Evolutionary conservation across 2,329 filamentous ascomycete genomes (phyloP), one percentile per base, ranked within the genome.

Genomic region (Talaromyces sp.): DNA sequence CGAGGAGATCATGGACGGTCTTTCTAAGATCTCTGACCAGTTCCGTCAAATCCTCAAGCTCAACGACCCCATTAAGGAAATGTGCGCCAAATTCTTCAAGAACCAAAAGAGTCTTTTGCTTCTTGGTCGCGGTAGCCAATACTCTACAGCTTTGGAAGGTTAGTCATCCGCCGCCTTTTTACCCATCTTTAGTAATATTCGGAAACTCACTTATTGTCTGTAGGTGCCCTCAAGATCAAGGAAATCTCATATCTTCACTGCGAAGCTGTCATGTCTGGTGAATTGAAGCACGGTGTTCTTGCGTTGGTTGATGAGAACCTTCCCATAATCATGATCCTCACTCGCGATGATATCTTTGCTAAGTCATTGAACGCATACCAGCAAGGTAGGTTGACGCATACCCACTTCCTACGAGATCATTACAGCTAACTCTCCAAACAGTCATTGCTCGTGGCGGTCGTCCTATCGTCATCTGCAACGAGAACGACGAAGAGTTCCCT

Each of bases 351-450:
- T 73, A 90, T 99, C 75, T 99, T 99, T 84, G 90, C 90, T 79
- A 99, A 99, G 85, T 98, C 95, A n/a, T 86, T 99, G 75, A 99
- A 99, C 80, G 95, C 95, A 74, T 99, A 98, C 81, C 95, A 99
- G 83, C 95, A 99, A 85, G 89, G 90, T 91, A 84, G 77, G 85
- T 43, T 41, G 6, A 19, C 9, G 43, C 10, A 15, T 37, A 22
- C 19, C 15, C 8, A 25, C 17, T 25, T 43, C 47, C 10, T 25
- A 33, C 49, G n/a, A 13, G 37, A 43, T 50, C 25, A 41, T 41
- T 1, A 19, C 35, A 35, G 25, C 76, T 79, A 71, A 79, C 68
- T 67, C n/a, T 25, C 33, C 9, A 62, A 9, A 66, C 52, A 92
- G 95, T 99, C 75, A 94, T 97, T 84, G 95, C 95, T 72, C 94